Conservation (phyloP, 2,329 filamentous ascomycete species). For the Colletotrichum sp. region DNA sequence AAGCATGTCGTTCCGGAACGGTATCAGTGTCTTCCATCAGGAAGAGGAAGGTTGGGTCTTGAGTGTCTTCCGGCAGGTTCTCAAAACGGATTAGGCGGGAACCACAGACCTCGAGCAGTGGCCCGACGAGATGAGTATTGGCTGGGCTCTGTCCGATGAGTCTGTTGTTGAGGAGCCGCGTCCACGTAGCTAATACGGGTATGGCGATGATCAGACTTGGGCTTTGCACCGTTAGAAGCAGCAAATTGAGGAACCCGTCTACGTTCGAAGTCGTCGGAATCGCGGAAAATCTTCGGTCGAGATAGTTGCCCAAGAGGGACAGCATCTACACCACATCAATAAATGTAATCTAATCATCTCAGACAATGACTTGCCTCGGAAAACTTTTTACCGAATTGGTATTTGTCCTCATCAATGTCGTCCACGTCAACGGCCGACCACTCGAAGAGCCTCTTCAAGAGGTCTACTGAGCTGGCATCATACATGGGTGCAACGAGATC, state of each 20-base stretch:
- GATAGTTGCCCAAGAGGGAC: constrained; percentile 82
- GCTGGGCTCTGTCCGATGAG: constrained; percentile 69
- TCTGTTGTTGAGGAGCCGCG: constrained; percentile 76
- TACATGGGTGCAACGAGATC: constrained; percentile 83
- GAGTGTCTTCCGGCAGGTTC: constrained; percentile 78
- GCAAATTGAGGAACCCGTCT: constrained; percentile 77
- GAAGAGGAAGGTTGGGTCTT: constrained; percentile 80
- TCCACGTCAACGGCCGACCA: constrained; percentile 82
- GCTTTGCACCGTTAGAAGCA: constrained; percentile 80
- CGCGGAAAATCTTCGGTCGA: constrained; percentile 76
- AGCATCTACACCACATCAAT: constrained; percentile 64
- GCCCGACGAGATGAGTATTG: constrained; percentile 70
- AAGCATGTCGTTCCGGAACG: constrained; percentile 89
- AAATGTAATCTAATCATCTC: neutral
- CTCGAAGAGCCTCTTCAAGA: constrained; percentile 76
- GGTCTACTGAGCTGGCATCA: constrained; percentile 69
- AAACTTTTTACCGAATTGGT: constrained; percentile 90
- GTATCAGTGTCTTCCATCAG: constrained; percentile 95
- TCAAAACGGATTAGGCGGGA: constrained; percentile 88
- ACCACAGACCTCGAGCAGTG: constrained; percentile 82
- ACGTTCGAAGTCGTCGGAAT: constrained; percentile 70
- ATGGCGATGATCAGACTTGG: constrained; percentile 93
- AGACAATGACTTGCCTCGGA: constrained; percentile 70
- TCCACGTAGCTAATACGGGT: constrained; percentile 89
- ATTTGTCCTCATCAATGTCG: constrained; percentile 89